Evolutionary conservation across 116 monocot genomes (phyloP).

Genomic region (Phalaenopsis hybrid): DNA sequence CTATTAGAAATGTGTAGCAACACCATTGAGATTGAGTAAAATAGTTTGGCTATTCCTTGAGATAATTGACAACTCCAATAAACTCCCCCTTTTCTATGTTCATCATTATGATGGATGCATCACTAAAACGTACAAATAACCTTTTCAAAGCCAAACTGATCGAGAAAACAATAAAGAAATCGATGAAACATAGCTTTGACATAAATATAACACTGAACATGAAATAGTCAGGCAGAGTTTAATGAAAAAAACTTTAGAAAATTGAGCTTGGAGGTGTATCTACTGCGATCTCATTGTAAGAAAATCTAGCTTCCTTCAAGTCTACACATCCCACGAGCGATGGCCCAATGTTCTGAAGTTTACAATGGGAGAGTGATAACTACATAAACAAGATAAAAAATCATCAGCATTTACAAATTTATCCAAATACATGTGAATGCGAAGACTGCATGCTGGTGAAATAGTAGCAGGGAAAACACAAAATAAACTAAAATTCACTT

Average conservation of each 20-base stretch:
- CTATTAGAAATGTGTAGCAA: not conserved
- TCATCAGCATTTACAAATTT: constrained; percentile 1
- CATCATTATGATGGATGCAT: not conserved
- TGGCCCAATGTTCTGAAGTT: constrained; percentile 69
- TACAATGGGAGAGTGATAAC: constrained; percentile 82
- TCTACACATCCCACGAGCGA: constrained; percentile 55
- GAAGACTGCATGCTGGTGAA: not conserved
- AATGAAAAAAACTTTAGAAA: not conserved
- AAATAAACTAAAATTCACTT: constrained; percentile 7
- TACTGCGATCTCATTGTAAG: constrained; percentile 87
- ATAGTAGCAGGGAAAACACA: constrained; percentile 2
- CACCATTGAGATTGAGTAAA: not conserved
- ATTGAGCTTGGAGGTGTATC: constrained; percentile 10
- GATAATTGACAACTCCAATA: not conserved
- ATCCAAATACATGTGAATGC: not conserved
- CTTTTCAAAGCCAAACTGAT: not conserved
- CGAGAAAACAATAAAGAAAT: not conserved
- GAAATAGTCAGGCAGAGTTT: not conserved
- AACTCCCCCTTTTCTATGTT: not conserved
- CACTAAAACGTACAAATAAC: not conserved
- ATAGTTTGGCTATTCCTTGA: not conserved
- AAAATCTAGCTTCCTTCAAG: constrained; percentile 75
- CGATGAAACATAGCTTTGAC: not conserved
- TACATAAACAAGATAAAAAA: constrained; percentile 16
- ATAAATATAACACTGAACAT: not conserved